Percentiles rank a stretch among this genome's conserved stretches.
Evolutionary conservation across 2,329 filamentous ascomycete species (phyloP).

Genomic region (Fusarium transvaalense): DNA sequence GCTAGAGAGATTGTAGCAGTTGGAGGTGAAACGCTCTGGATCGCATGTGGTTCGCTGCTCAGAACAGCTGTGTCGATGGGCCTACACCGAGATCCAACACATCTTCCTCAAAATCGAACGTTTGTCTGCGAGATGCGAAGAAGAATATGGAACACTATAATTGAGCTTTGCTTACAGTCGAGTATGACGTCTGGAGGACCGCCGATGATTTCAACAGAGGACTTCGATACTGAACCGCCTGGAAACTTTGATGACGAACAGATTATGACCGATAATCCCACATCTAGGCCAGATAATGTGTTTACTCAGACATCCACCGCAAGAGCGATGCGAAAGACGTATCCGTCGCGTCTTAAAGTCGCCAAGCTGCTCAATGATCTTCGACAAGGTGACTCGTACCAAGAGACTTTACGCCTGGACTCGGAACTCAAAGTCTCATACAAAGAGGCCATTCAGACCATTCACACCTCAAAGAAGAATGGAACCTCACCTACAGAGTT

Average conservation of each 20-base stretch:
- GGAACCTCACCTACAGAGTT: slow-evolving; percentile 52
- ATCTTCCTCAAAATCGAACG: slow-evolving; percentile 53
- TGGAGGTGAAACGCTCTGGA: slow-evolving; percentile 62
- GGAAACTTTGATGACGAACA: slow-evolving; percentile 65
- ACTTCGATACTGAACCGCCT: slow-evolving; percentile 64
- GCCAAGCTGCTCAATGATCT: slow-evolving; percentile 60
- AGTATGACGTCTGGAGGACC: slow-evolving; percentile 61
- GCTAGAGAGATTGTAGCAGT: slow-evolving; percentile 56
- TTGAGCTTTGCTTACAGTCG: slow-evolving; percentile 61
- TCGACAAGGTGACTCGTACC: slow-evolving; percentile 54
- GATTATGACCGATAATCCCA: slow-evolving; percentile 50
- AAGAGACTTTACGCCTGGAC: slow-evolving; percentile 60
- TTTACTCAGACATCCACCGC: slow-evolving; percentile 59
- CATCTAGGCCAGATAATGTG: slow-evolving; percentile 50
- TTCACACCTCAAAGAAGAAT: slow-evolving; percentile 46
- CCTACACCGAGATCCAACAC: slow-evolving; percentile 62
- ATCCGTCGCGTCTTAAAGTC: slow-evolving; percentile 59
- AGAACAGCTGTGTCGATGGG: slow-evolving; percentile 64
- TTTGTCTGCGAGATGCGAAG: slow-evolving; percentile 62
- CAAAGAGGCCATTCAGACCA: slow-evolving; percentile 54
- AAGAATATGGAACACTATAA: slow-evolving; percentile 65
- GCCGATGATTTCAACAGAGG: slow-evolving; percentile 57
- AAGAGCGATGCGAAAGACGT: slow-evolving; percentile 58
- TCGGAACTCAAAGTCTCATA: slow-evolving; percentile 58
- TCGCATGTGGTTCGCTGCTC: slow-evolving; percentile 59